Percentiles rank a stretch among this genome's conserved stretches.
phyloP scores from a whole-genome alignment of 2,329 filamentous ascomycete genomes.

The Penicillium olsonii region DNA sequence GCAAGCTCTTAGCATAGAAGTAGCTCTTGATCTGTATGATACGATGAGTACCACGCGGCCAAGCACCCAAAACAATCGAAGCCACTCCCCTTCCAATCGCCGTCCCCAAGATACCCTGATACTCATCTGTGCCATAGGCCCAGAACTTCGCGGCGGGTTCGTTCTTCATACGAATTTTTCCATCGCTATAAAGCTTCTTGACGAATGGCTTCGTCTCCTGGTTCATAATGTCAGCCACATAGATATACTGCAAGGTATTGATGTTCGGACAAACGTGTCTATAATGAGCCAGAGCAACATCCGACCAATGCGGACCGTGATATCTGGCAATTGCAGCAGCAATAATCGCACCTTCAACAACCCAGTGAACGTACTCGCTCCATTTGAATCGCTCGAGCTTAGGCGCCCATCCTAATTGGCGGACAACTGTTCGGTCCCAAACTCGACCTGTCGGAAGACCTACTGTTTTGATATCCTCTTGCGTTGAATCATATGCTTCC shows the following conservation, averaged over 20 bases:
- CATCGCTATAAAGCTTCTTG: background rate
- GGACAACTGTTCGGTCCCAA: background rate
- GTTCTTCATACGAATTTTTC: background rate
- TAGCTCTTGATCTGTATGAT: background rate
- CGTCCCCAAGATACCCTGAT: background rate
- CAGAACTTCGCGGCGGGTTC: background rate
- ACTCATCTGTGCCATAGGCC: background rate
- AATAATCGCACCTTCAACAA: background rate
- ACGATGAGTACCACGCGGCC: background rate
- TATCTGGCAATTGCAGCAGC: background rate
- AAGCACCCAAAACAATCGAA: background rate
- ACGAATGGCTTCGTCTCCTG: background rate
- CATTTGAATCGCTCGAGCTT: background rate
- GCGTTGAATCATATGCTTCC: background rate
- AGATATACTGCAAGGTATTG: background rate
- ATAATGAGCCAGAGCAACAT: conserved; percentile 2
- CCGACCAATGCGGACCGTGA: background rate
- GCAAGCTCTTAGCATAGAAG: background rate
- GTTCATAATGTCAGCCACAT: background rate
- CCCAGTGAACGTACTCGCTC: background rate
- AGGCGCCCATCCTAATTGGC: background rate
- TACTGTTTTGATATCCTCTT: background rate
- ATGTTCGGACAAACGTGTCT: background rate
- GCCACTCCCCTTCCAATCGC: background rate
- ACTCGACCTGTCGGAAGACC: background rate